Conservation (phyloP, 352 stramenopile genomes). For the Pythium pyrilobum region DNA sequence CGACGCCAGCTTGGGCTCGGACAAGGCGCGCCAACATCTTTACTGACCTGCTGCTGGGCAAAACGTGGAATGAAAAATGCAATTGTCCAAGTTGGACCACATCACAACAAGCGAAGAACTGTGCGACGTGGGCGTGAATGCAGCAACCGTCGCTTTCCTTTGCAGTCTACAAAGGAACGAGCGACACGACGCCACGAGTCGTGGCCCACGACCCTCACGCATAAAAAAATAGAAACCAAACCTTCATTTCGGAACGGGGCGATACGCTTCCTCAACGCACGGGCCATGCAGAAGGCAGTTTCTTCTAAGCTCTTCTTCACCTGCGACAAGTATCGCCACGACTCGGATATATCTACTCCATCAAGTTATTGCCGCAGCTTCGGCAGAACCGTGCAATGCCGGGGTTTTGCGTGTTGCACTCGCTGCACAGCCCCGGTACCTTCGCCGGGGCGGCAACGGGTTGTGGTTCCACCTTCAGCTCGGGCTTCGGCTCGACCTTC, state of each 20-base stretch:
- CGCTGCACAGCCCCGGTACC: conserved; percentile 56
- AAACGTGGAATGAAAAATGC: too few relatives aligned
- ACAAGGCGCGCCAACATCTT: conserved; percentile 7
- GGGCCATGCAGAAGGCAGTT: too few relatives aligned
- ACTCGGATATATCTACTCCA: conserved; percentile 26
- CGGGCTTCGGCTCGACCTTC: conserved; percentile 21
- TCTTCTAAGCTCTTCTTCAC: conserved; percentile 10
- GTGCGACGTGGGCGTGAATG: neutral
- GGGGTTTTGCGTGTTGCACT: conserved; percentile 71
- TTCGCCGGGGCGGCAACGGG: conserved; percentile 11
- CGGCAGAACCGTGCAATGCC: conserved; percentile 72
- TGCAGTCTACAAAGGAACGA: neutral
- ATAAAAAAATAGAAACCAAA: neutral
- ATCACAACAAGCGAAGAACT: too few relatives aligned
- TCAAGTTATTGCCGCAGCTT: conserved; percentile 72
- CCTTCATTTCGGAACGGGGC: conserved; percentile 5
- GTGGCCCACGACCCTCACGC: neutral
- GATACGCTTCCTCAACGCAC: too few relatives aligned
- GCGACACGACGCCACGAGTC: neutral
- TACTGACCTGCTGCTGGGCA: neutral
- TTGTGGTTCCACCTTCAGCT: neutral
- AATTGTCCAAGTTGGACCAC: too few relatives aligned
- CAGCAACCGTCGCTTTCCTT: too few relatives aligned
- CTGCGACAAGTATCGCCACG: conserved; percentile 6
- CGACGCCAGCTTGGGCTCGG: conserved; percentile 6